phyloP scores from a whole-genome alignment of 768 basidiomycete genomes.

The Panus rudis region DNA sequence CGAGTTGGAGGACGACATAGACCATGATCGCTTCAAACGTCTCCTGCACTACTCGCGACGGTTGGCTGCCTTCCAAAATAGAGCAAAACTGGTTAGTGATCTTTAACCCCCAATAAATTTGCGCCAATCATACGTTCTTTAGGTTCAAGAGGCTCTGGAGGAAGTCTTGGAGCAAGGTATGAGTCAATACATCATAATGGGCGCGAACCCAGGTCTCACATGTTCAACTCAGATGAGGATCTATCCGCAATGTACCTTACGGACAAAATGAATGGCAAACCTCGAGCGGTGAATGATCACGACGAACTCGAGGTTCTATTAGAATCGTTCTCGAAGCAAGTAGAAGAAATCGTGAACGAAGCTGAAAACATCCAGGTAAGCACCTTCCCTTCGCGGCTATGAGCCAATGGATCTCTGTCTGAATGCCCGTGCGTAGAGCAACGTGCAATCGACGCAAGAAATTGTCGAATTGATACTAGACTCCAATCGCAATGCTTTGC shows the following conservation, averaged over 20 bases:
- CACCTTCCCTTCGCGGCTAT: slow-evolving; percentile 1
- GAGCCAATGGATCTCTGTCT: background rate
- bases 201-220: background rate
- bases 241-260: slow-evolving; percentile 92
- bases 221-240: slow-evolving; percentile 68
- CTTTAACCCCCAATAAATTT: background rate
- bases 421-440: slow-evolving; percentile 23
- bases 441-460: slow-evolving; percentile 96
- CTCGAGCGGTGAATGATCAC: slow-evolving; percentile 71
- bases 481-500: slow-evolving; percentile 87
- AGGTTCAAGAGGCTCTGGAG: slow-evolving; percentile 87
- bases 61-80: slow-evolving; percentile 82
- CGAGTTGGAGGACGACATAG: slow-evolving; percentile 92
- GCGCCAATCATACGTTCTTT: slow-evolving; percentile 13
- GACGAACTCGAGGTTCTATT: slow-evolving; percentile 89
- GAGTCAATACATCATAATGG: background rate
- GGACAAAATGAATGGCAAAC: slow-evolving; percentile 61
- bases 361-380: slow-evolving; percentile 78
- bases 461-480: slow-evolving; percentile 96
- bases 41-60: slow-evolving; percentile 89
- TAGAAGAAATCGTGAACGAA: slow-evolving; percentile 94
- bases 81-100: slow-evolving; percentile 67
- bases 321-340: slow-evolving; percentile 95
- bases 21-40: slow-evolving; percentile 89
- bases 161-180: slow-evolving; percentile 87